Conservation (phyloP, 495 filamentous ascomycete genomes). For the Neurospora sp. region DNA sequence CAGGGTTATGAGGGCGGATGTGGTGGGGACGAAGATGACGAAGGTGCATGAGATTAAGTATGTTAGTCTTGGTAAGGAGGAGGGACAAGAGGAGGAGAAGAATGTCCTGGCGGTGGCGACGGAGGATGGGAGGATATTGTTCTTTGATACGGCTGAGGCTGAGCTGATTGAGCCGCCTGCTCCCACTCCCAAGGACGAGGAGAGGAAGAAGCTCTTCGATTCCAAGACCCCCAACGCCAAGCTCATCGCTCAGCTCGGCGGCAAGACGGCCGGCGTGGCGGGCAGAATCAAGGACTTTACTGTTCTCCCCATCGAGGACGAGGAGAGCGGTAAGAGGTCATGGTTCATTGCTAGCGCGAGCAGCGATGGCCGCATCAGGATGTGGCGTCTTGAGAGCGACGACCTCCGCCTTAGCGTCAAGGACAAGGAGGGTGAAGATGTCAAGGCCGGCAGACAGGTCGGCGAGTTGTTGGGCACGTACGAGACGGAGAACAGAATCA, state of each 20-base stretch:
- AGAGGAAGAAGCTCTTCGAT: no score
- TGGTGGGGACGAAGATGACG: conserved; percentile 47
- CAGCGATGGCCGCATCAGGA: conserved; percentile 69
- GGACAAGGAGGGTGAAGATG: conserved; percentile 5
- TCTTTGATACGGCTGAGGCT: conserved; percentile 41
- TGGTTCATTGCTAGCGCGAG: conserved; percentile 63
- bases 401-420: conserved; percentile 25
- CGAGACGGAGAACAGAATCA: conserved; percentile 81
- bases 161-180: conserved; percentile 1
- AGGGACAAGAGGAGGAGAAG: conserved; percentile 32
- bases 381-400: conserved; percentile 52
- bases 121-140: conserved; percentile 81
- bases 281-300: conserved; percentile 85
- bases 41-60: conserved; percentile 81
- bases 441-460: conserved; percentile 39
- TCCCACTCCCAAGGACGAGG: neutral
- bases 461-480: conserved; percentile 69
- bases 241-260: conserved; percentile 68
- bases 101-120: conserved; percentile 68
- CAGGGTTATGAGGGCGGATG: conserved; percentile 36
- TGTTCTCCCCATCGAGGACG: conserved; percentile 39
- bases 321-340: conserved; percentile 23
- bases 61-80: conserved; percentile 21
- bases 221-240: conserved; percentile 36
- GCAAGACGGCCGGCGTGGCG: conserved; percentile 51